phyloP scores from a whole-genome alignment of 148 eudicot genomes.

The Cornus florida region DNA sequence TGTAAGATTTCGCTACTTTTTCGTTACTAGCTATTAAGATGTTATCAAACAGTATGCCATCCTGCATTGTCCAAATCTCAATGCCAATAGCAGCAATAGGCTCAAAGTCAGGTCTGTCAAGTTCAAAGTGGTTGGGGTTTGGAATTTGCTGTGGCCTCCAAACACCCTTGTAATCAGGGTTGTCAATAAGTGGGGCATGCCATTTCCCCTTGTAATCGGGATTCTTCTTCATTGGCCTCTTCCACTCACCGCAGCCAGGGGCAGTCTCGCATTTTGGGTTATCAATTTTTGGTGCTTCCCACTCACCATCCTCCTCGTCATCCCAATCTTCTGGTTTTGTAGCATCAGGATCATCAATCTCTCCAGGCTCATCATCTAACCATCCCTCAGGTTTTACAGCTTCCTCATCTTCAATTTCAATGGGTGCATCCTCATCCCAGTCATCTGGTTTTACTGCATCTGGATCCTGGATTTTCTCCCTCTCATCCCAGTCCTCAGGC shows the following conservation, averaged over 20 bases:
- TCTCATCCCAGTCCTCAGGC: slow-evolving; percentile 97
- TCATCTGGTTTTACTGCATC: slow-evolving; percentile 81
- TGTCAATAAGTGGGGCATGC: slow-evolving; percentile 78
- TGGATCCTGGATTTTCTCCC: slow-evolving; percentile 69
- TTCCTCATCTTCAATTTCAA: slow-evolving; percentile 85
- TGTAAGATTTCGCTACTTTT: slow-evolving; percentile 65
- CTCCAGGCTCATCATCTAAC: slow-evolving; percentile 96
- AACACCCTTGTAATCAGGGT: slow-evolving; percentile 87
- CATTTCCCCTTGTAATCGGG: slow-evolving; percentile 98
- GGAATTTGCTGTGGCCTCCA: slow-evolving; percentile 90
- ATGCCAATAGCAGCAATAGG: slow-evolving; percentile 94
- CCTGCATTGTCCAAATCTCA: slow-evolving; percentile 97
- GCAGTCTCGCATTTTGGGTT: slow-evolving; percentile 84
- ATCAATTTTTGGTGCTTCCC: slow-evolving; percentile 94
- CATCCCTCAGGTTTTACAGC: slow-evolving; percentile 98
- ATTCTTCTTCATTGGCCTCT: slow-evolving; percentile 75
- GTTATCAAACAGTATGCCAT: slow-evolving; percentile 89
- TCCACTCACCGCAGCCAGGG: slow-evolving; percentile 98
- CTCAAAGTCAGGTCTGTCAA: slow-evolving; percentile 78
- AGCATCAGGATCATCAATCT: slow-evolving; percentile 90
- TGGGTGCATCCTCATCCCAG: slow-evolving; percentile 98
- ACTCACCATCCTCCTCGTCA: slow-evolving; percentile 97
- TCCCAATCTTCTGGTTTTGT: slow-evolving; percentile 97
- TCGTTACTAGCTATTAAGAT: slow-evolving; percentile 75
- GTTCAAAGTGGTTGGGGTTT: slow-evolving; percentile 81